phyloP scores from a whole-genome alignment of 768 basidiomycete species.

The Goffeauzyma gilvescens region DNA sequence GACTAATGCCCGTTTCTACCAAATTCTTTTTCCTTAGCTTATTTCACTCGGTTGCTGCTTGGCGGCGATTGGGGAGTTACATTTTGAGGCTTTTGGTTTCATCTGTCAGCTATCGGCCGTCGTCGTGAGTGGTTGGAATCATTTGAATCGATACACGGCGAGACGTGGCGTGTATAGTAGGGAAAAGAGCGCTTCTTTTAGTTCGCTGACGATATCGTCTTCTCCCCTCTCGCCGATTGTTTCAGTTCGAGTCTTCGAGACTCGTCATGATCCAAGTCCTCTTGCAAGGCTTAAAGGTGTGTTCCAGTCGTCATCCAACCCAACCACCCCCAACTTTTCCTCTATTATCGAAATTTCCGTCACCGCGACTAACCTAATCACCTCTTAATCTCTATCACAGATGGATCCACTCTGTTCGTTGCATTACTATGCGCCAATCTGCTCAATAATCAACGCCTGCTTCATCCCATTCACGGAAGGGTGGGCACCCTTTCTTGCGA shows the following conservation, averaged over 20 bases:
- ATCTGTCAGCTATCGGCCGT: conserved; percentile 72
- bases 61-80: conserved; percentile 71
- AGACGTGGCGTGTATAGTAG: too few species aligned
- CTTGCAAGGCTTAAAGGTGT: conserved; percentile 62
- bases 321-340: not conserved
- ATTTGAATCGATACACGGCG: not conserved
- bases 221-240: not conserved
- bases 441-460: conserved; percentile 67
- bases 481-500: conserved; percentile 58
- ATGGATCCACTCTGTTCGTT: conserved; percentile 93
- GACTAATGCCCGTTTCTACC: too few species aligned
- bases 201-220: conserved; percentile 5
- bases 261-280: conserved; percentile 92
- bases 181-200: not conserved
- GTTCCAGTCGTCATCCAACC: not conserved
- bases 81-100: conserved; percentile 74
- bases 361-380: too few species aligned
- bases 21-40: conserved; percentile 35
- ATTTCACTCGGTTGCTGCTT: conserved; percentile 57
- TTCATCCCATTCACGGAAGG: conserved; percentile 87
- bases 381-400: too few species aligned
- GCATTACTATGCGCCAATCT: conserved; percentile 86
- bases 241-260: conserved; percentile 35
- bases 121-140: conserved; percentile 39
- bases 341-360: not conserved